A percentile compares a stretch with the other conserved stretches of the same genome.
phyloP scores from a whole-genome alignment of 306 rosid genomes.

The Quercus gilva region DNA sequence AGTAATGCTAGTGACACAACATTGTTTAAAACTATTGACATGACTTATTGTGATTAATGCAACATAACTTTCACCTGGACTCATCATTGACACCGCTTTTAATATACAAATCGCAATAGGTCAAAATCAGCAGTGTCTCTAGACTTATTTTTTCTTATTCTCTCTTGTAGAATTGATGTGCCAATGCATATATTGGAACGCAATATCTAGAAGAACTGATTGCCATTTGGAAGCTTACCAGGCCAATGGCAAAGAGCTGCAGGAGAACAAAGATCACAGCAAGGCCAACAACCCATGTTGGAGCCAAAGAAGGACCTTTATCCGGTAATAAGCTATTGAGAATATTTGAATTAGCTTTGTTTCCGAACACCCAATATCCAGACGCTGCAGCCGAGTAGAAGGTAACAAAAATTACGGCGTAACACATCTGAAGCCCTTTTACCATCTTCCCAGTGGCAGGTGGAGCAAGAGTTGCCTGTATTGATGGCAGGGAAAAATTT shows the following conservation, averaged over 20 bases:
- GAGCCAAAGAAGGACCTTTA: conserved; percentile 77
- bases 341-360: conserved; percentile 70
- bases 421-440: conserved; percentile 88
- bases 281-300: conserved; percentile 81
- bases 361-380: conserved; percentile 90
- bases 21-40: no score
- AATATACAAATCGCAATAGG: no score
- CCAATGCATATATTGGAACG: no score
- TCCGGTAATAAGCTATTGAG: conserved; percentile 72
- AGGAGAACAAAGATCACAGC: conserved; percentile 79
- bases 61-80: no score
- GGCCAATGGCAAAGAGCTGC: conserved; percentile 92
- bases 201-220: conserved; percentile 2
- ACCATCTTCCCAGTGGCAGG: conserved; percentile 97
- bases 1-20: no score
- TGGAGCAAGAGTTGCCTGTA: conserved; percentile 95
- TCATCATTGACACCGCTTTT: no score
- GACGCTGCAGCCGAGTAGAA: conserved; percentile 80
- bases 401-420: conserved; percentile 61
- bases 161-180: no score
- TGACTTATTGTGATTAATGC: no score
- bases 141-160: no score
- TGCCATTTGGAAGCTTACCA: conserved; percentile 40
- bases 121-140: no score
- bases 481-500: conserved; percentile 9